Base-by-base conservation (phyloP, 2,329 filamentous ascomycete genomes). In the Drechslerella dactyloides region DNA sequence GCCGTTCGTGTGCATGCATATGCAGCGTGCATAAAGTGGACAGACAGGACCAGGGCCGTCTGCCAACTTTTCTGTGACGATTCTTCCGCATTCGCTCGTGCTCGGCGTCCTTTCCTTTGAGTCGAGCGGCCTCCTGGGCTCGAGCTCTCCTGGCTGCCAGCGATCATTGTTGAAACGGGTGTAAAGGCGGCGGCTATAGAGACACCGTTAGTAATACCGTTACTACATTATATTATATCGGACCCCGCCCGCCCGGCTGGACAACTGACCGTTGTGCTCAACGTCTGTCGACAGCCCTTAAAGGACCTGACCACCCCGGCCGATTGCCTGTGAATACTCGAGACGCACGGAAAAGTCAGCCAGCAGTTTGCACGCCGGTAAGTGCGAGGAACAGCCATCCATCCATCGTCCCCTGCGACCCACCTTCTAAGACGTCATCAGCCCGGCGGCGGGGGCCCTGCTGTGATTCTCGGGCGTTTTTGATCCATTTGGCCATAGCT, bases 51-150 rank as follows among this genome's bases (percentile, higher is more conserved):
- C 27, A 24, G 35, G 63, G 35, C 33, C 33, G 40, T 30, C 46
- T 64, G 66, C 59, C 59, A 64, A 64, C 66, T 64, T 70, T 70
- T 62, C 42, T 58, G 52, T 57, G 58, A 69, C 37, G 65, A 58
- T 62, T 69, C 54, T 70, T 70, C 66, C 66, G 59, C 60, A 65
- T 65, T 61, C 64, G 55, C 63, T 68, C 63, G 30, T 50, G 23
- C 24, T 30, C 55, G n/a, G 55, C 42, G 35, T 59, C 23, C 42
- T 59, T 59, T 35, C 42, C 15, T 59, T 33, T 10, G 44, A 40
- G 24, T 51, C n/a, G 42, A 33, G 10, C 44, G 27, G 27, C 27
- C 27, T 33, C 27, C 27, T 33, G 27, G 27, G 27, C 27, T 33
- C 27, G 27, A 33, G 27, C 27, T 33, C 27, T 33, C 27, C 27